phyloP scores from a whole-genome alignment of 2,329 filamentous ascomycete species.

The Hypoxylon sp. region DNA sequence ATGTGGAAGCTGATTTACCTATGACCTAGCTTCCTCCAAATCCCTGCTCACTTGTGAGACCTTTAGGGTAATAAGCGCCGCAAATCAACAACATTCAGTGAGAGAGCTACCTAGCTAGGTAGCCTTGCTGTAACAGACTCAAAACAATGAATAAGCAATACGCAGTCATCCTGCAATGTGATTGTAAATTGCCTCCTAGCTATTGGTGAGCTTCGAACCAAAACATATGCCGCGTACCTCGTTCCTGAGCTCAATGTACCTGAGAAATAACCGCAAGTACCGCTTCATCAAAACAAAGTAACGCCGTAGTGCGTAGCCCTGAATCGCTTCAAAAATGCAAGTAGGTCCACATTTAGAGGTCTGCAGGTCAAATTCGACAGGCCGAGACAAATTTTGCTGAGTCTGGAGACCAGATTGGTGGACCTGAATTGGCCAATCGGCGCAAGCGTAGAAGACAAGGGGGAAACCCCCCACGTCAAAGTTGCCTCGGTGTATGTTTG shows the following conservation, averaged over 20 bases:
- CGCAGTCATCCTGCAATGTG: background rate
- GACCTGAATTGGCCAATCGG: constrained; percentile 50
- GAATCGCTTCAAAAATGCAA: constrained; percentile 47
- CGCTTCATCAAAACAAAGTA: constrained; percentile 33
- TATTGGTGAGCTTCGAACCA: background rate
- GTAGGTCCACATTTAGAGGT: constrained; percentile 45
- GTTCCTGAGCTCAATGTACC: constrained; percentile 33
- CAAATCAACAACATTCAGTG: constrained; percentile 24
- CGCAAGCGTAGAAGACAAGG: constrained; percentile 30
- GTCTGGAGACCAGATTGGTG: constrained; percentile 52
- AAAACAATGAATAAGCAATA: constrained; percentile 4
- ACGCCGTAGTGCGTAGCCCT: constrained; percentile 37
- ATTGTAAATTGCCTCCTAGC: constrained; percentile 21
- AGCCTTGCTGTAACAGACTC: constrained; percentile 27
- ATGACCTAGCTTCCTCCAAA: constrained; percentile 33
- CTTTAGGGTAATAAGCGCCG: constrained; percentile 29
- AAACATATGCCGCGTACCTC: constrained; percentile 14
- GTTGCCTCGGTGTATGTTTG: constrained; percentile 49
- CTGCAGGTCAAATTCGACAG: constrained; percentile 49
- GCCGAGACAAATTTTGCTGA: constrained; percentile 51
- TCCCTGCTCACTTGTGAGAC: constrained; percentile 29
- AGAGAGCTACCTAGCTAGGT: constrained; percentile 13
- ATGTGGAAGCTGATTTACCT: constrained; percentile 26
- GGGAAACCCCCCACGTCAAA: constrained; percentile 26
- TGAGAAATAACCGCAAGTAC: constrained; percentile 43